These are phyloP conservation scores for Dryadomyces quercivorus DNA, from an alignment of 2,329 filamentous ascomycete species.

Conservation along the genomic window DNA sequence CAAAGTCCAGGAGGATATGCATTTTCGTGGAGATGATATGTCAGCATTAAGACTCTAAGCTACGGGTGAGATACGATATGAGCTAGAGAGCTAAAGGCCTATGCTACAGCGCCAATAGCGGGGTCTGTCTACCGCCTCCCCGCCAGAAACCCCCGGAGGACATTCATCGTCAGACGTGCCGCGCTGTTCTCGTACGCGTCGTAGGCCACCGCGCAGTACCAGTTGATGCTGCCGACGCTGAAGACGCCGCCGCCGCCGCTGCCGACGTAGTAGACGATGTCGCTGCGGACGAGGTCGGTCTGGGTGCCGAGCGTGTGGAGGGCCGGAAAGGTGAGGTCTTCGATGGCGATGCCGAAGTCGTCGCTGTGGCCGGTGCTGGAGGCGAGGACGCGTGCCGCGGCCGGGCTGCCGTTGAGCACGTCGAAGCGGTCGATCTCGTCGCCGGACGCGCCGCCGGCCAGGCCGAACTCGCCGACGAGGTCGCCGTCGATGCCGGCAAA, in stretches of 20 bases:
- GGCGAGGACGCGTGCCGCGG: constrained; percentile 16
- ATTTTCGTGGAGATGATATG: constrained; percentile 12
- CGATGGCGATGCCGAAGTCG: constrained; percentile 14
- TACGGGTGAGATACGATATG: too few relatives aligned
- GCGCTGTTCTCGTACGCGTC: constrained; percentile 16
- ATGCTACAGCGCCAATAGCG: too few relatives aligned
- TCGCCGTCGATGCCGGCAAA: constrained; percentile 10
- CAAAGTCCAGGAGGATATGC: constrained; percentile 44
- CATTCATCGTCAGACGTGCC: constrained; percentile 15
- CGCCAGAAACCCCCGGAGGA: constrained; percentile 5
- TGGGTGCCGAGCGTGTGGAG: constrained; percentile 14
- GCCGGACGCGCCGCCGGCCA: constrained; percentile 21
- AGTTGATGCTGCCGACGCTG: constrained; percentile 17
- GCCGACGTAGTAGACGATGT: constrained; percentile 16
- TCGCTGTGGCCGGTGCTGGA: constrained; percentile 14
- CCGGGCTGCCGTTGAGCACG: constrained; percentile 17
- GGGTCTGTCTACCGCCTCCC: not conserved
- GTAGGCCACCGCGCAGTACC: constrained; percentile 15
- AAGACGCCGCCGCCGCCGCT: constrained; percentile 12
- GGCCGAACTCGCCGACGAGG: constrained; percentile 13
- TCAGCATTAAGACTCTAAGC: too few relatives aligned
- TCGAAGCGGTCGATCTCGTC: constrained; percentile 24
- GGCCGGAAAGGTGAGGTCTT: constrained; percentile 14
- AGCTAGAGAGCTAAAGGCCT: too few relatives aligned
- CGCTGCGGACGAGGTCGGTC: constrained; percentile 13